These are phyloP conservation scores for Danielozyma ontarioensis DNA, from an alignment of 805 yeast species.

Conservation along the genomic window DNA sequence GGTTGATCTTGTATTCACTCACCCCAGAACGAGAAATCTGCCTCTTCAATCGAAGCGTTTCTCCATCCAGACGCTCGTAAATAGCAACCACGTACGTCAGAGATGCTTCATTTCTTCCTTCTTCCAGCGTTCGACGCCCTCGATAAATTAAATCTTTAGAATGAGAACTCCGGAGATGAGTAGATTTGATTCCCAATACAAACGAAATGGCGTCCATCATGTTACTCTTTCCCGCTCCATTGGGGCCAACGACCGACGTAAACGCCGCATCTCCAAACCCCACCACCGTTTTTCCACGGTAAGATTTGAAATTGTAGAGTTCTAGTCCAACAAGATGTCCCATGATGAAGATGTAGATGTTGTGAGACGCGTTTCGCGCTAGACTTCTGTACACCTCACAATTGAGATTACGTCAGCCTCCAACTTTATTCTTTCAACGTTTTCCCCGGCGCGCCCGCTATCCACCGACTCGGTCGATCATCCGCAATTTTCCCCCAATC, in stretches of 20 bases:
- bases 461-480: too few species aligned
- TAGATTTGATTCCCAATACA: constrained; percentile 78
- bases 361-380: constrained; percentile 3
- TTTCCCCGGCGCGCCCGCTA: not conserved
- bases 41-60: constrained; percentile 57
- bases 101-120: constrained; percentile 43
- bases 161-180: constrained; percentile 68
- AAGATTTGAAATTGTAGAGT: constrained; percentile 85
- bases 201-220: constrained; percentile 97
- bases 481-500: too few species aligned
- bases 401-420: not conserved
- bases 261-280: constrained; percentile 82
- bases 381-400: too few species aligned
- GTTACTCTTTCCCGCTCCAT: constrained; percentile 96
- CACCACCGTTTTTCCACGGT: constrained; percentile 66
- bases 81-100: constrained; percentile 74
- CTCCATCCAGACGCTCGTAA: constrained; percentile 62
- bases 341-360: constrained; percentile 41
- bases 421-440: not conserved
- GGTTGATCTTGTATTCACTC: constrained; percentile 66
- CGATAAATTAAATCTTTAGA: constrained; percentile 77
- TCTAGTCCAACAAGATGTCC: constrained; percentile 79
- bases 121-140: constrained; percentile 39
- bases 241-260: constrained; percentile 95
- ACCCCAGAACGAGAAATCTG: constrained; percentile 52